Evolutionary conservation across 768 basidiomycete genomes (phyloP).

Genomic region (Leccinum imitatum): DNA sequence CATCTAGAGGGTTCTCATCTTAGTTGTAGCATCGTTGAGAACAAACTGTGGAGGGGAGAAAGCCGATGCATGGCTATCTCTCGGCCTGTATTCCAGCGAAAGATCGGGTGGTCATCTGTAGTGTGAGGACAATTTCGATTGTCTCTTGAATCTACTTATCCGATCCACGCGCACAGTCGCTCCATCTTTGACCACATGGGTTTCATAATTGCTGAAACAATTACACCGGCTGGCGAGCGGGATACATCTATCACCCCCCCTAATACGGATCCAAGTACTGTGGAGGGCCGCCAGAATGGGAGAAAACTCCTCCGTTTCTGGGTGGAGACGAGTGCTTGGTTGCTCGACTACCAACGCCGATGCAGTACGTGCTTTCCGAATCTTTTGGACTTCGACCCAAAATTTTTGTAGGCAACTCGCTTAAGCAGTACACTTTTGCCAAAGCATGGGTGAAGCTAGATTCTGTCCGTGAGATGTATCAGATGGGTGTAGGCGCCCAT

Average conservation of each 20-base stretch:
- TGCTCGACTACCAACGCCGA: constrained; percentile 53
- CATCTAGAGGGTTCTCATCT: constrained; percentile 1
- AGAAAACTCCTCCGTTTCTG: constrained; percentile 73
- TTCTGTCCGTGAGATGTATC: constrained; percentile 67
- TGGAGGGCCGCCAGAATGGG: constrained; percentile 50
- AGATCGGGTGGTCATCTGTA: constrained; percentile 62
- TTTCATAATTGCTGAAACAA: constrained; percentile 32
- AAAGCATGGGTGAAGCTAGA: constrained; percentile 53
- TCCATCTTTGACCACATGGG: constrained; percentile 43
- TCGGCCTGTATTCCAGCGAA: constrained; percentile 55
- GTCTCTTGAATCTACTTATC: constrained; percentile 12
- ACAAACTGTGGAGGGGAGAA: constrained; percentile 73
- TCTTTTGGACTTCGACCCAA: constrained; percentile 13
- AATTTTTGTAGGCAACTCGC: constrained; percentile 38
- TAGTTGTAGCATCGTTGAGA: constrained; percentile 62
- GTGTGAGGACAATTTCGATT: constrained; percentile 45
- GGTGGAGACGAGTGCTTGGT: constrained; percentile 73
- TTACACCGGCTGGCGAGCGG: constrained; percentile 25
- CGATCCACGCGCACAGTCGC: constrained; percentile 28
- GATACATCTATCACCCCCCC: constrained; percentile 57
- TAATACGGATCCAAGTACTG: constrained; percentile 43
- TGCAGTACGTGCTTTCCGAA: constrained; percentile 36
- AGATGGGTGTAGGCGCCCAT: constrained; percentile 72
- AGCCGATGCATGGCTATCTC: constrained; percentile 52
- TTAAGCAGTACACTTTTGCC: constrained; percentile 44